These are phyloP conservation scores for Candida ortonii DNA, from an alignment of 805 yeast genomes.

Conservation along the genomic window DNA sequence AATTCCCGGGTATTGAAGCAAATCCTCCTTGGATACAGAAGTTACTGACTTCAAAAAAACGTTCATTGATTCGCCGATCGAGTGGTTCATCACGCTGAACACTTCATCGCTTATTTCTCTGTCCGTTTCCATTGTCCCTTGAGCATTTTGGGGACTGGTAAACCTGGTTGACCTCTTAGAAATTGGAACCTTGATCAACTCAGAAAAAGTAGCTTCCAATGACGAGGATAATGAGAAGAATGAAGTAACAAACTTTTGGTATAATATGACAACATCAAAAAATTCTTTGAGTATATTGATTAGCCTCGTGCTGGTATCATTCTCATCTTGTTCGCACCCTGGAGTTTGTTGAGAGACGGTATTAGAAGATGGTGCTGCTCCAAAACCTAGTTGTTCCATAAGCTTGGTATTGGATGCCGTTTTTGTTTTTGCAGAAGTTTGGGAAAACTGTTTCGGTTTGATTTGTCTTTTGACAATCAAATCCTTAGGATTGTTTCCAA, in stretches of 20 bases:
- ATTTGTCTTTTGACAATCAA: conserved; percentile 15
- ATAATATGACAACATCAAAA: conserved; percentile 27
- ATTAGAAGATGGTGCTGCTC: conserved; percentile 1
- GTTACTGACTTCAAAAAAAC: conserved; percentile 35
- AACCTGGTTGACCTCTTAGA: conserved; percentile 23
- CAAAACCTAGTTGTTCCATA: conserved; percentile 28
- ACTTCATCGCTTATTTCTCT: conserved; percentile 30
- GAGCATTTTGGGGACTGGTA: conserved; percentile 1
- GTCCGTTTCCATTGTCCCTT: conserved; percentile 27
- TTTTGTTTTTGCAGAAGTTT: conserved; percentile 10
- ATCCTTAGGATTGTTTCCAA: conserved; percentile 22
- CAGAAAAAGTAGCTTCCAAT: conserved; percentile 35
- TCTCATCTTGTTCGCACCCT: conserved; percentile 6
- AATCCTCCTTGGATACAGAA: conserved; percentile 35
- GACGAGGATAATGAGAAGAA: conserved; percentile 47
- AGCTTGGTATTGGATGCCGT: conserved; percentile 19
- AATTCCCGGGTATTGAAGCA: conserved; percentile 42
- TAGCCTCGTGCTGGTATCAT: conserved; percentile 1
- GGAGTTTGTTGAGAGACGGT: too few relatives aligned
- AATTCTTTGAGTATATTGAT: conserved; percentile 12
- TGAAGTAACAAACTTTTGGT: conserved; percentile 46
- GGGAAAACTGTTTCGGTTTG: conserved; percentile 6
- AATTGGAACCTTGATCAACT: conserved; percentile 37
- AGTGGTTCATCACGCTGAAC: conserved; percentile 30
- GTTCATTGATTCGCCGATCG: conserved; percentile 25